phyloP scores from a whole-genome alignment of 768 basidiomycete genomes.

The Lentinula edodes region DNA sequence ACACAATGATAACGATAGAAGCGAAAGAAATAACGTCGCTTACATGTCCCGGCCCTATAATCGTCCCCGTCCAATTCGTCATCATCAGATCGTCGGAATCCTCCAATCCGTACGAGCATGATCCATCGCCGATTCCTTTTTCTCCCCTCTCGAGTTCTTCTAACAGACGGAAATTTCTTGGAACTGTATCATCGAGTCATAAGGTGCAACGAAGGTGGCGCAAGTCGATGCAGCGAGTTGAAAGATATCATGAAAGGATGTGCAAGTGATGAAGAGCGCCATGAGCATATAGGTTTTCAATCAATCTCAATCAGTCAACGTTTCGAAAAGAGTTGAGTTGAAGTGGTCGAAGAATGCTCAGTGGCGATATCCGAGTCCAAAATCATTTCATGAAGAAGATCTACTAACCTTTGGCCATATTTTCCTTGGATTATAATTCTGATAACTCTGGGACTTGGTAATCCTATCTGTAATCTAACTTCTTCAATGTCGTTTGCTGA shows the following conservation, averaged over 20 bases:
- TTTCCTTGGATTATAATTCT: neutral
- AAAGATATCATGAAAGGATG: neutral
- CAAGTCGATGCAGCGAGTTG: neutral
- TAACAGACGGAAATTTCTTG: conserved; percentile 92
- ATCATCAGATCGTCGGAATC: conserved; percentile 96
- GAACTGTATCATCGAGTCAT: conserved; percentile 49
- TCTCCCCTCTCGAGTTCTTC: conserved; percentile 99
- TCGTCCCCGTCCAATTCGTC: conserved; percentile 98
- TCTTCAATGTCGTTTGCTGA: neutral
- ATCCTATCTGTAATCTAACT: neutral
- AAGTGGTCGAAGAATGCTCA: neutral
- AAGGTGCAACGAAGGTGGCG: neutral
- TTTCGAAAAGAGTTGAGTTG: neutral
- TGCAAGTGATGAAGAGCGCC: neutral
- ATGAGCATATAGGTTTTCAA: neutral
- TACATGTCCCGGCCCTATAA: conserved; percentile 97
- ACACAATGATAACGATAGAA: too few species aligned
- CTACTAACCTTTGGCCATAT: neutral
- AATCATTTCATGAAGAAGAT: neutral
- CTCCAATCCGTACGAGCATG: conserved; percentile 94
- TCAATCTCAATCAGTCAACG: neutral
- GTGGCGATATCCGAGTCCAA: neutral
- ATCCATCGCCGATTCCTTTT: conserved; percentile 98
- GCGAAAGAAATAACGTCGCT: conserved; percentile 19
- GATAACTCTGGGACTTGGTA: neutral